Evolutionary conservation across 2,329 filamentous ascomycete species (phyloP).

Genomic region (Daldinia sp.): DNA sequence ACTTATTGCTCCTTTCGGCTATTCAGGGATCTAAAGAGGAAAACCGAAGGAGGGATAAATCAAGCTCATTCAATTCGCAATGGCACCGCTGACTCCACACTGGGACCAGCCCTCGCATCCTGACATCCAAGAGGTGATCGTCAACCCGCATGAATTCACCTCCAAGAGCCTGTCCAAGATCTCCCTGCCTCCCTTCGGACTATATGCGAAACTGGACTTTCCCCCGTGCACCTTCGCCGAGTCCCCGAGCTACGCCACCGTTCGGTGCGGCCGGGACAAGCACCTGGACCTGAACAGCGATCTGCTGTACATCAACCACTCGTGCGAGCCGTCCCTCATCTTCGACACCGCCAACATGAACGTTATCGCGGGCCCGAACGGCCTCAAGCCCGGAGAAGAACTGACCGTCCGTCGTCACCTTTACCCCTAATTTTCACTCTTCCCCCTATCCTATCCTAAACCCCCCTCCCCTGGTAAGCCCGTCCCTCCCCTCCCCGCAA

Average conservation of each 20-base stretch:
- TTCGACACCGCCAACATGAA: conserved; percentile 70
- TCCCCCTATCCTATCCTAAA: too few species aligned
- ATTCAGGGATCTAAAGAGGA: conserved; percentile 20
- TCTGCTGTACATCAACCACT: conserved; percentile 76
- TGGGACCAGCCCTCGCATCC: conserved; percentile 73
- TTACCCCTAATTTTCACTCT: not conserved
- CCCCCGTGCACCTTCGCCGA: conserved; percentile 70
- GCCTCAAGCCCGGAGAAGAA: conserved; percentile 67
- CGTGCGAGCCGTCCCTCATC: conserved; percentile 73
- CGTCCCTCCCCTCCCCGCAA: conserved; percentile 31
- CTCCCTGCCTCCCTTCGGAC: conserved; percentile 69
- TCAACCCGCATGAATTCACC: conserved; percentile 66
- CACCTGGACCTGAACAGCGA: conserved; percentile 75
- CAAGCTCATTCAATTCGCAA: conserved; percentile 46
- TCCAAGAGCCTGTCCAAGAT: conserved; percentile 70
- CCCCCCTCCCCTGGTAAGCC: conserved; percentile 25
- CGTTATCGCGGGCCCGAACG: conserved; percentile 69
- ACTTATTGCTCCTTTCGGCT: conserved; percentile 13
- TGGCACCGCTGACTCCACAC: conserved; percentile 69
- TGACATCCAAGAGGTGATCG: conserved; percentile 67
- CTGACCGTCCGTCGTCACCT: conserved; percentile 60
- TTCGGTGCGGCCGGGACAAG: conserved; percentile 67
- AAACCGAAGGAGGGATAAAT: conserved; percentile 13
- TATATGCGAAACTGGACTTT: conserved; percentile 75
- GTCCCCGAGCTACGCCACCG: conserved; percentile 72